Conservation (phyloP, 1,139 yeast genomes). For the Chernovozyma aurita region DNA sequence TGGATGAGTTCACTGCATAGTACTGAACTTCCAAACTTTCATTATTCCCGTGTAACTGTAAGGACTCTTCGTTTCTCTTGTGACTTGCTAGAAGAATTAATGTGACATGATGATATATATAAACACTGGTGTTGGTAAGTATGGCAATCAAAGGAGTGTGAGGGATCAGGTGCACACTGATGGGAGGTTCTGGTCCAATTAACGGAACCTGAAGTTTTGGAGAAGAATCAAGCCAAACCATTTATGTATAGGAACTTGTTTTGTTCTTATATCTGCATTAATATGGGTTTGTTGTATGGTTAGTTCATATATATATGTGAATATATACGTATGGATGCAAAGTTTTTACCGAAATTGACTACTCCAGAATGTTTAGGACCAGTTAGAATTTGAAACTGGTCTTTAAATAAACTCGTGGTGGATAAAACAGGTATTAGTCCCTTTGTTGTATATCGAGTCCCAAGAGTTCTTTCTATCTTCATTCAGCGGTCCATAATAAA, state of each 20-base stretch:
- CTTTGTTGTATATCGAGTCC: no score
- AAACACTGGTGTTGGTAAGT: slow-evolving; percentile 25
- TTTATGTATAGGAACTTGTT: slow-evolving; percentile 8
- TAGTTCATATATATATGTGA: no score
- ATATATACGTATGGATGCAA: no score
- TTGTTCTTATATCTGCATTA: background rate
- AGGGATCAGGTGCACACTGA: slow-evolving; percentile 25
- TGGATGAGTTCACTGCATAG: slow-evolving; percentile 23
- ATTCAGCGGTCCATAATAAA: no score
- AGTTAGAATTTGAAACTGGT: no score
- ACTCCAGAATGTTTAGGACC: no score
- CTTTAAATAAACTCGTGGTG: no score
- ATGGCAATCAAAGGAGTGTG: slow-evolving; percentile 34
- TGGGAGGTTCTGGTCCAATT: slow-evolving; percentile 18
- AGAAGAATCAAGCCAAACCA: slow-evolving; percentile 38
- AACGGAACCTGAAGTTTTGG: slow-evolving; percentile 30
- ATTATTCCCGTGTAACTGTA: slow-evolving; percentile 32
- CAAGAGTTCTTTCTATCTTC: no score
- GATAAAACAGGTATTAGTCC: no score
- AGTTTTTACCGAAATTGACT: no score
- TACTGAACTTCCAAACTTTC: slow-evolving; percentile 23
- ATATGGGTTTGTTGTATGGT: no score
- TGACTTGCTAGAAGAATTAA: slow-evolving; percentile 34
- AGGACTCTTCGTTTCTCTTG: slow-evolving; percentile 25
- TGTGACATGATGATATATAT: slow-evolving; percentile 26